These are phyloP conservation scores for Ustilago shanxiensis DNA, from an alignment of 1,284 basidiomycete species.

Conservation along the genomic window DNA sequence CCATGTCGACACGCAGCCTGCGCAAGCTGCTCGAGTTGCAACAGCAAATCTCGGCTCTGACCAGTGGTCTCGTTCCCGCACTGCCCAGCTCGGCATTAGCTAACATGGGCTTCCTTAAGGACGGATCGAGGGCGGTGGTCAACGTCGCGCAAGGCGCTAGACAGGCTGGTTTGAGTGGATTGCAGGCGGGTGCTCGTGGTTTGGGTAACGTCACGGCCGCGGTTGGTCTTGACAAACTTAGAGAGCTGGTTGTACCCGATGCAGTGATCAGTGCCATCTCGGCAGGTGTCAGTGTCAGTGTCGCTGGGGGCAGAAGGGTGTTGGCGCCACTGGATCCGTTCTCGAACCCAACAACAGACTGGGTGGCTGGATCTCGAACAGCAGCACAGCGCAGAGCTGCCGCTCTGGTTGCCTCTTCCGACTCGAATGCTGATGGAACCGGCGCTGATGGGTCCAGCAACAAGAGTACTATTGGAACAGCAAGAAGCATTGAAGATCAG, in stretches of 20 bases:
- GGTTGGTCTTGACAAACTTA: conserved; percentile 59
- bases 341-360: conserved; percentile 49
- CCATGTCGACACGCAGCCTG: conserved; percentile 60
- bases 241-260: conserved; percentile 65
- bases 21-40: conserved; percentile 65
- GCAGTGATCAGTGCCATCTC: conserved; percentile 66
- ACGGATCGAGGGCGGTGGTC: conserved; percentile 36
- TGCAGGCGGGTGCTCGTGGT: conserved; percentile 40
- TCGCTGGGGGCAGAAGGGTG: conserved; percentile 58
- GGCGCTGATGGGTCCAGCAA: background rate
- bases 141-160: conserved; percentile 33
- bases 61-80: conserved; percentile 41
- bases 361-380: conserved; percentile 47
- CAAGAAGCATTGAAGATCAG: conserved; percentile 49
- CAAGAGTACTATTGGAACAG: conserved; percentile 14
- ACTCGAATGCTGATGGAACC: conserved; percentile 6
- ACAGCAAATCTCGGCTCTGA: conserved; percentile 47
- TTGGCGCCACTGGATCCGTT: conserved; percentile 64
- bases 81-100: conserved; percentile 39
- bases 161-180: conserved; percentile 32
- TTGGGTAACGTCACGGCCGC: conserved; percentile 43
- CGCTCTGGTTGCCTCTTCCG: conserved; percentile 17
- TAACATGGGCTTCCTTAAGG: conserved; percentile 44
- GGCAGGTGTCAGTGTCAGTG: conserved; percentile 60
- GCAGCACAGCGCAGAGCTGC: conserved; percentile 38